These are phyloP conservation scores for Cynara cardunculus DNA, from an alignment of 129 eudicot genomes.

Conservation along the genomic window DNA sequence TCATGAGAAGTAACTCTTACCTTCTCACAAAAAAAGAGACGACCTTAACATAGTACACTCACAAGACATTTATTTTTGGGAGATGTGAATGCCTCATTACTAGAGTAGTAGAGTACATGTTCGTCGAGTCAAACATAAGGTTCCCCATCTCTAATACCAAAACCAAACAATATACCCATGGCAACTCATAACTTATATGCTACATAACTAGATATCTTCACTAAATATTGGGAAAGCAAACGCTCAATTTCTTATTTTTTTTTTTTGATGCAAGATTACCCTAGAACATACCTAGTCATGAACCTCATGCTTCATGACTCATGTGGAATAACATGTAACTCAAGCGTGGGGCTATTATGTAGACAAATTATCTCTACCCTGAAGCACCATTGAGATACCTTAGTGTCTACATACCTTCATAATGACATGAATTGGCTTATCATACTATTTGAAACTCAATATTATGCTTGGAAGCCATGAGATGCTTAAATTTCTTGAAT, in stretches of 20 bases:
- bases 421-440: neutral
- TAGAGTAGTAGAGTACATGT: neutral
- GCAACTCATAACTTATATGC: neutral
- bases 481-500: neutral
- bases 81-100: neutral
- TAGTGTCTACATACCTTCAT: neutral
- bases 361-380: neutral
- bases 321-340: neutral
- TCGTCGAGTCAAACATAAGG: neutral
- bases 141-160: neutral
- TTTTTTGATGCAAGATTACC: neutral
- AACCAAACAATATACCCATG: neutral
- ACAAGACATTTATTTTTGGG: neutral
- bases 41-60: neutral
- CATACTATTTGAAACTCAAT: neutral
- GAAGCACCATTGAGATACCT: neutral
- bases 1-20: neutral
- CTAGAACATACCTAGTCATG: neutral
- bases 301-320: neutral
- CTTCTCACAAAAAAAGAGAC: neutral
- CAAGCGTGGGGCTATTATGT: neutral
- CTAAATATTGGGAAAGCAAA: neutral
- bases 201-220: neutral
- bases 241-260: neutral
- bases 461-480: neutral